These are phyloP conservation scores for Boletus patriciae DNA, from an alignment of 768 basidiomycete genomes.

Conservation along the genomic window DNA sequence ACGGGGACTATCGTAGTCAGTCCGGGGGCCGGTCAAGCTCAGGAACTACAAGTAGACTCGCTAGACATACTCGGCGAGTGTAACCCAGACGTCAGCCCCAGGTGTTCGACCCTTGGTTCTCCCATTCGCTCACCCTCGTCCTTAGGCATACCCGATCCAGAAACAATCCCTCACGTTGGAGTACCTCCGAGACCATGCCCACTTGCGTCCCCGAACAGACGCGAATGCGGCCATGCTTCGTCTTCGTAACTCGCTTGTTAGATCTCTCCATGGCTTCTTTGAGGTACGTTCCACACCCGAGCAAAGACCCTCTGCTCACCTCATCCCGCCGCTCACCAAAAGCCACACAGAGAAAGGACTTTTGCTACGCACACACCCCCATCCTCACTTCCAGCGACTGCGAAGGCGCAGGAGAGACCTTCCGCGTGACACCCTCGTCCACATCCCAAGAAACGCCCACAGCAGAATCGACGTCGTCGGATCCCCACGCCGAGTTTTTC, in stretches of 20 bases:
- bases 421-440: slow-evolving; percentile 55
- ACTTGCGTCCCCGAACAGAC: slow-evolving; percentile 82
- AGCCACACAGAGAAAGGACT: slow-evolving; percentile 63
- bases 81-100: slow-evolving; percentile 49
- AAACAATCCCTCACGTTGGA: slow-evolving; percentile 80
- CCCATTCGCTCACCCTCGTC: slow-evolving; percentile 5
- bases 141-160: slow-evolving; percentile 85
- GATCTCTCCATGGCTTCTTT: slow-evolving; percentile 65
- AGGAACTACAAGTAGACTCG: slow-evolving; percentile 51
- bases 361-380: slow-evolving; percentile 79
- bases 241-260: slow-evolving; percentile 58
- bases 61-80: slow-evolving; percentile 55
- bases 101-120: not conserved
- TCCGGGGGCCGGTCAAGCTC: slow-evolving; percentile 49
- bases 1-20: slow-evolving; percentile 47
- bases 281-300: slow-evolving; percentile 49
- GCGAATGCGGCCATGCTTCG: slow-evolving; percentile 73
- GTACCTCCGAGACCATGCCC: slow-evolving; percentile 81
- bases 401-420: slow-evolving; percentile 95
- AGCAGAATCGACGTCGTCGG: not conserved
- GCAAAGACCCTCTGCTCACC: not conserved
- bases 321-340: slow-evolving; percentile 17
- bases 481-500: slow-evolving; percentile 59
- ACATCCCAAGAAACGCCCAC: slow-evolving; percentile 4
- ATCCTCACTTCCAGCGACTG: slow-evolving; percentile 90